Conservation (phyloP, 1,139 yeast species). For the Yamadazyma kanchanaburiensis region DNA sequence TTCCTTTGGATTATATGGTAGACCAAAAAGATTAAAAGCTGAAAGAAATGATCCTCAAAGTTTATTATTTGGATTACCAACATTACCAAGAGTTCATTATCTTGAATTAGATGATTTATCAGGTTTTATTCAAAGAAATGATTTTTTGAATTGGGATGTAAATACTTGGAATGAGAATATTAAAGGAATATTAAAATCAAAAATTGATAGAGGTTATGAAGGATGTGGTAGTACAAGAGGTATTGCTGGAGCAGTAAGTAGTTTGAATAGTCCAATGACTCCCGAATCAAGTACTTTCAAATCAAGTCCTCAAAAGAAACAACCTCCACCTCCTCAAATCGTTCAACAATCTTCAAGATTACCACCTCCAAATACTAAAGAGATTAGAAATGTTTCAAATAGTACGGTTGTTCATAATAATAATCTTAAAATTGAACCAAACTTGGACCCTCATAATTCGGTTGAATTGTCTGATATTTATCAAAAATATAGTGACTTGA, state of each 20-base stretch:
- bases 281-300: conserved; percentile 6
- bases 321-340: conserved; percentile 2
- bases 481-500: conserved; percentile 41
- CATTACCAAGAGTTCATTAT: conserved; percentile 84
- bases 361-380: conserved; percentile 6
- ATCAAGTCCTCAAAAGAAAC: conserved; percentile 1
- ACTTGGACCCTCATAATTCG: conserved; percentile 24
- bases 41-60: conserved; percentile 79
- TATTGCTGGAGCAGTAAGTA: conserved; percentile 52
- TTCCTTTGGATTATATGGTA: conserved; percentile 83
- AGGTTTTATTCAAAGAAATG: conserved; percentile 18
- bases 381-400: conserved; percentile 6
- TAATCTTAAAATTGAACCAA: conserved; percentile 12
- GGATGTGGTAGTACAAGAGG: conserved; percentile 80
- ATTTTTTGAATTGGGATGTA: conserved; percentile 54
- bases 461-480: conserved; percentile 45
- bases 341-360: conserved; percentile 2
- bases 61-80: conserved; percentile 85
- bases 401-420: conserved; percentile 9
- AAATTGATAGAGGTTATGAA: conserved; percentile 69
- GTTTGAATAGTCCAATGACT: conserved; percentile 34
- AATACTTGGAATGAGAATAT: conserved; percentile 67
- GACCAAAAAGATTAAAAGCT: conserved; percentile 86
- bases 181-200: conserved; percentile 60
- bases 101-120: conserved; percentile 39